These are phyloP conservation scores for Dendrobium nobile DNA, from an alignment of 106 monocot genomes.

Conservation along the genomic window DNA sequence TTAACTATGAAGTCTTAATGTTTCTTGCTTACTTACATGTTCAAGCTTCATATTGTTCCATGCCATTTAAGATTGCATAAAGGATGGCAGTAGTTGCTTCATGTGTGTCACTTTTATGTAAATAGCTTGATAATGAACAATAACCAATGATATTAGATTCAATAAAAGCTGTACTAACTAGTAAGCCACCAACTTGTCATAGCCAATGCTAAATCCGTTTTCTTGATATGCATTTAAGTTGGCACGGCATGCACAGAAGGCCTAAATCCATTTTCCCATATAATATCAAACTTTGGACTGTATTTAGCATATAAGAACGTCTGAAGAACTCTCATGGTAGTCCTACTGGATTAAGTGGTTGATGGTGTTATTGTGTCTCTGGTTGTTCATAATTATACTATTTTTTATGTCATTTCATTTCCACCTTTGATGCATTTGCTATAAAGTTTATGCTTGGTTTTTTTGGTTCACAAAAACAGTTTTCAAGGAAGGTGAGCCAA, in stretches of 20 bases:
- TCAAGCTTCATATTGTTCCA: neutral
- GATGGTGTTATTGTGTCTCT: neutral
- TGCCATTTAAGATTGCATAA: neutral
- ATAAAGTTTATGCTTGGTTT: neutral
- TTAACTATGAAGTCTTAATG: neutral
- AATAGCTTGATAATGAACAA: neutral
- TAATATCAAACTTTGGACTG: neutral
- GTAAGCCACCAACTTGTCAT: neutral
- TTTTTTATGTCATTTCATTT: neutral
- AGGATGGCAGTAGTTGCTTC: neutral
- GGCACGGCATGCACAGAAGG: too few species aligned
- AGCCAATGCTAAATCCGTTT: neutral
- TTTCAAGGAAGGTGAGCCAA: slow-evolving; percentile 93
- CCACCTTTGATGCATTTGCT: neutral
- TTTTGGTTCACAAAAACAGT: slow-evolving; percentile 20
- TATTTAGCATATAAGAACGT: neutral
- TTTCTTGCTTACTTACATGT: neutral
- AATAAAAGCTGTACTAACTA: too few species aligned
- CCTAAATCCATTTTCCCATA: too few species aligned
- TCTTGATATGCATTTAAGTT: too few species aligned
- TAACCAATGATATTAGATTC: neutral
- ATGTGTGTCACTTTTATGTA: neutral
- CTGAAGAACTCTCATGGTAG: neutral
- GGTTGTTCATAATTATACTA: neutral
- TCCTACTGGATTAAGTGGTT: neutral